Evolutionary conservation across 108 stramenopile species (phyloP).

Genomic region (Pseudonitzschia multiseries): DNA sequence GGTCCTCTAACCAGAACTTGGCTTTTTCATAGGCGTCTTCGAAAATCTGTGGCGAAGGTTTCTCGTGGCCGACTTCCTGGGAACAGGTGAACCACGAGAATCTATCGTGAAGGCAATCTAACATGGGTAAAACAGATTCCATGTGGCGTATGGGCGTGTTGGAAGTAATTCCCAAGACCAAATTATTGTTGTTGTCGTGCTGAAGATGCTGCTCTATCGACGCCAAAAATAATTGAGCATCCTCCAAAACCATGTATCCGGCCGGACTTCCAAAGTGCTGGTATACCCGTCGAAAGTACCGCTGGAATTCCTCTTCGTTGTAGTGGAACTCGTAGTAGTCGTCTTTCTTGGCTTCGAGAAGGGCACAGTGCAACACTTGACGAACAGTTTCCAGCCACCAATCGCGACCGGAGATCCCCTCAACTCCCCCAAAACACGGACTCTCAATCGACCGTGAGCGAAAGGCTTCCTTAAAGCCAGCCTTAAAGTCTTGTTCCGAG

Average conservation of each 20-base stretch:
- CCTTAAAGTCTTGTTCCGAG: background rate
- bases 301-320: constrained; percentile 18
- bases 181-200: background rate
- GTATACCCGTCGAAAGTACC: constrained; percentile 23
- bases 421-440: constrained; percentile 20
- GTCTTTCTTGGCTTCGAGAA: background rate
- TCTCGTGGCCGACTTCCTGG: constrained; percentile 11
- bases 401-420: constrained; percentile 17
- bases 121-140: constrained; percentile 25
- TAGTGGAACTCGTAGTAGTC: background rate
- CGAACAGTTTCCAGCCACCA: constrained; percentile 17
- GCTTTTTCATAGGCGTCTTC: constrained; percentile 3
- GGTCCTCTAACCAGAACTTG: constrained; percentile 13
- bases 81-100: constrained; percentile 25
- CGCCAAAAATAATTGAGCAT: constrained; percentile 8
- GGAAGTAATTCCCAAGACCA: constrained; percentile 23
- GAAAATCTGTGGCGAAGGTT: constrained; percentile 9
- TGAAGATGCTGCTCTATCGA: background rate
- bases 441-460: constrained; percentile 3
- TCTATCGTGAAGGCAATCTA: constrained; percentile 12
- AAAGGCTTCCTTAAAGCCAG: constrained; percentile 4
- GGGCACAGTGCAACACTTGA: background rate
- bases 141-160: constrained; percentile 25
- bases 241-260: constrained; percentile 20
- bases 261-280: constrained; percentile 22